Conservation (phyloP, 2,329 filamentous ascomycete genomes). For the Aspergillus sp. region DNA sequence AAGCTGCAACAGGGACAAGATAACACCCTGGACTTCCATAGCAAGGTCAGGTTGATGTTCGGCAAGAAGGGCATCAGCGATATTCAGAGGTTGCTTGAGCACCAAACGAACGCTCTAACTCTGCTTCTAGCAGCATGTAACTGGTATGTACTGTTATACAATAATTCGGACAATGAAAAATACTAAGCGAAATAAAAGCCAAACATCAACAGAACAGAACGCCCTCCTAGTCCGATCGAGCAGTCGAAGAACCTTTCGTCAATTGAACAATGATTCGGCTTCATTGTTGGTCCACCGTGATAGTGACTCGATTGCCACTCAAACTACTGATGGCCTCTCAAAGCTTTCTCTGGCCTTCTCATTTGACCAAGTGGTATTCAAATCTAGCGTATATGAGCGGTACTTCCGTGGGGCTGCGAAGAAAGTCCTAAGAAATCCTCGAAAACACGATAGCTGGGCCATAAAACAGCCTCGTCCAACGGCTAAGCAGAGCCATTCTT, state of each 20-base stretch:
- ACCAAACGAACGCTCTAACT: slow-evolving; percentile 3
- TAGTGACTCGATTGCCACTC: background rate
- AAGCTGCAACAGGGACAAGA: background rate
- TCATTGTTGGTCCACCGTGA: background rate
- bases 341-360: background rate
- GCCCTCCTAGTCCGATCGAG: background rate
- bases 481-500: too few relatives aligned
- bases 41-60: background rate
- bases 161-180: too few relatives aligned
- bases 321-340: background rate
- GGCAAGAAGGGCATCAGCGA: background rate
- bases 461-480: background rate
- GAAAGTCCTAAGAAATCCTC: background rate
- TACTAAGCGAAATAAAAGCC: background rate
- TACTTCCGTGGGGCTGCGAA: background rate
- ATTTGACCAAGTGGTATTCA: background rate
- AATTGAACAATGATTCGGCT: background rate
- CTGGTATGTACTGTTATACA: background rate
- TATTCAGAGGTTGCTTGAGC: slow-evolving; percentile 1
- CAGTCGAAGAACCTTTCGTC: background rate
- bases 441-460: background rate
- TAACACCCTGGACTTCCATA: background rate
- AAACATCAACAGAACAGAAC: background rate
- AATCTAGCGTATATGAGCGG: background rate
- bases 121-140: slow-evolving; percentile 1